Base-by-base conservation (phyloP, 257 asterid genomes). In the Rubia yunnanensis region DNA sequence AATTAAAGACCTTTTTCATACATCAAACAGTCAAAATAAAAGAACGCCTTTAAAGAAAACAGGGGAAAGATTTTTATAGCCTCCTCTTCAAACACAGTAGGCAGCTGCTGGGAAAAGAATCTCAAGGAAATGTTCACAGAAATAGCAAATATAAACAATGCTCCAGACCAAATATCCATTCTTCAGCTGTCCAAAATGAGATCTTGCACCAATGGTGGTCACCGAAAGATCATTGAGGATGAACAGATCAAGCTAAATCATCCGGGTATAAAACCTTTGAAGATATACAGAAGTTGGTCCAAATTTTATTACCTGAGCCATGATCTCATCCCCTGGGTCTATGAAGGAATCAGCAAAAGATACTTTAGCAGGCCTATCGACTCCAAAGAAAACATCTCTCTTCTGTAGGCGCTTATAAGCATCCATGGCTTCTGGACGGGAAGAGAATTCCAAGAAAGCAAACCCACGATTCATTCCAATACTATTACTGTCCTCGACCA, bases 311-410 rank as follows among this genome's bases (percentile, higher is more conserved):
- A 94, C 99, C 98, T 94, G 95, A 73, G 99, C 97, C 99, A 94
- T 94, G 73, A 94, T 91, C 77, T 94, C 96, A 77, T 90, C 98
- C 72, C 98, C 98, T 36, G 99, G 99, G 76, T 94, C 99, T 66
- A 88, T 81, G 78, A 90, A 88, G 67, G 99, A 91, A 78, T 94
- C 99, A 30, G 99, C 99, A 80, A 94, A 90, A 56, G 99, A 88
- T 76, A 94, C 95, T 83, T 94, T 94, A 50, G 96, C 99, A 32
- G 94, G 96, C 82, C 95, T 83, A 75, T 89, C 97, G 60, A 85
- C 83, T 78, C 99, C 99, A 85, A 94, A 91, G 61, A 70, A 20
- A 66, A 94, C 79, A 82, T 88, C 95, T 80, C 95, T 85, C 84
- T 82, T 94, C 78, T 94, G 99, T n/a, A 94, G 83, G 74, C 86